Conservation (phyloP, 306 rosid genomes). For the Phaseolus lunatus region DNA sequence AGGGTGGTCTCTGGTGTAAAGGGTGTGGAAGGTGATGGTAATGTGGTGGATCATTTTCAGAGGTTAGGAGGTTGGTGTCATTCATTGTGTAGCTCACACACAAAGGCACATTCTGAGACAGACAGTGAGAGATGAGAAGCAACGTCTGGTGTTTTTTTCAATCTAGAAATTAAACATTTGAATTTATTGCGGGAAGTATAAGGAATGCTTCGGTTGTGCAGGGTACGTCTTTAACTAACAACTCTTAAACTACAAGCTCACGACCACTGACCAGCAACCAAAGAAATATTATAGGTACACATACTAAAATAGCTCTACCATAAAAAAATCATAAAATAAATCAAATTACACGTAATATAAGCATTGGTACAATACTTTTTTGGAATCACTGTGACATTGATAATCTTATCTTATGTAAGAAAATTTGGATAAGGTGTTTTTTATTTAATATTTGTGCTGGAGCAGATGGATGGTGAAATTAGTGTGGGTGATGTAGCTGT, state of each 20-base stretch:
- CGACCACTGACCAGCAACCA: conserved; percentile 40
- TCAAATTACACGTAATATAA: no score
- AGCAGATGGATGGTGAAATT: not conserved
- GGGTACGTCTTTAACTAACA: conserved; percentile 69
- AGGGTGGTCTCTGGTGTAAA: not conserved
- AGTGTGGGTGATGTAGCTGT: not conserved
- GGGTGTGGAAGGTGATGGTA: conserved; percentile 45
- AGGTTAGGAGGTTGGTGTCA: conserved; percentile 85
- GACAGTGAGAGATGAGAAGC: conserved; percentile 65
- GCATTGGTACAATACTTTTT: no score
- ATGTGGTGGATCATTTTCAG: conserved; percentile 56
- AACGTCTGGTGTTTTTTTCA: conserved; percentile 50
- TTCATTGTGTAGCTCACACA: conserved; percentile 60
- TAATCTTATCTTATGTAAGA: no score
- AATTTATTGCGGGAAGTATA: conserved; percentile 82
- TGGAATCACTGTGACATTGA: no score
- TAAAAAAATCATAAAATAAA: no score
- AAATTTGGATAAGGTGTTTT: no score
- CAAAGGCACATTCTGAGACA: conserved; percentile 41
- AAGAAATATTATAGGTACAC: not conserved
- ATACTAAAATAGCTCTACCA: no score
- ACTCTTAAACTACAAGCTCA: conserved; percentile 43
- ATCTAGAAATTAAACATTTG: conserved; percentile 38
- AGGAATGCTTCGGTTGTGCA: conserved; percentile 75
- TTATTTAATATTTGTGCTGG: no score